phyloP scores from a whole-genome alignment of 306 rosid species.

The Fragaria nilgerrensis region DNA sequence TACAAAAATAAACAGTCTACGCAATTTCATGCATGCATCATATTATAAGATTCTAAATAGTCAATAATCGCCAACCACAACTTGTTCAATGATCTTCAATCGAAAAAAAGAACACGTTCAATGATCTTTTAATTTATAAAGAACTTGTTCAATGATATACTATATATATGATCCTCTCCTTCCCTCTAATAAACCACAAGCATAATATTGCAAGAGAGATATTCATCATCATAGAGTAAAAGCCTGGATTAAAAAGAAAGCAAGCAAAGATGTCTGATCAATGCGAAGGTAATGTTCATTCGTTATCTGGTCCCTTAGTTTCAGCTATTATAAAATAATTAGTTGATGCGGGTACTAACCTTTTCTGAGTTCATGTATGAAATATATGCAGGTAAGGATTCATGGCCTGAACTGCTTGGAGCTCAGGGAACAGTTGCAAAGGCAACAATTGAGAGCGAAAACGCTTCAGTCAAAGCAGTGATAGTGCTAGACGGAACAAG shows the following conservation, averaged over 20 bases:
- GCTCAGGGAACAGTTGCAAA: slow-evolving; percentile 35
- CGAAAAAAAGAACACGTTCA: too few relatives aligned
- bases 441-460: slow-evolving; percentile 35
- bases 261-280: background rate
- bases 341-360: background rate
- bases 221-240: background rate
- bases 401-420: slow-evolving; percentile 63
- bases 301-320: background rate
- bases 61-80: background rate
- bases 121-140: too few relatives aligned
- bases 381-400: slow-evolving; percentile 30
- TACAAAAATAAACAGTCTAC: background rate
- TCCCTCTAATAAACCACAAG: background rate
- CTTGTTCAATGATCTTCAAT: too few relatives aligned
- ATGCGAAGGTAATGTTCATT: background rate
- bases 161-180: background rate
- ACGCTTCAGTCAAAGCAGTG: slow-evolving; percentile 29
- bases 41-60: background rate
- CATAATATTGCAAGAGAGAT: background rate
- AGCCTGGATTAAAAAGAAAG: background rate
- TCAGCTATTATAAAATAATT: background rate
- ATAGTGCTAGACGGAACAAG: slow-evolving; percentile 37
- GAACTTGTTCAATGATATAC: background rate
- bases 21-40: background rate
- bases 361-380: background rate